Evolutionary conservation across 306 rosid genomes (phyloP).

Genomic region (Potentilla sterilis): DNA sequence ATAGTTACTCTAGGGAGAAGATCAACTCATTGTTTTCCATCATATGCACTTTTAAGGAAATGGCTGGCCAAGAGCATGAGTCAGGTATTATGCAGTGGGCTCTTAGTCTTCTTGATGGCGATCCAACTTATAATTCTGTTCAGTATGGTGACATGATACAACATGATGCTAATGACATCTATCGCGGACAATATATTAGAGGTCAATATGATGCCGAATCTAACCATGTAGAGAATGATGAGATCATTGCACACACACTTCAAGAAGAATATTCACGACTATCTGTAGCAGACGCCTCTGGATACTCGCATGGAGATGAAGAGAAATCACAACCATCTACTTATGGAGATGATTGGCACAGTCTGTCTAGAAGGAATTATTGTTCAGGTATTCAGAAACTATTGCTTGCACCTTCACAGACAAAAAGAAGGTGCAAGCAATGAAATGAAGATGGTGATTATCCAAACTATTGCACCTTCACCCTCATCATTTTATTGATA

Average conservation of each 20-base stretch:
- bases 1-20: background rate
- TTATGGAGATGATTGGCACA: conserved; percentile 51
- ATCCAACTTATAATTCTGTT: conserved; percentile 46
- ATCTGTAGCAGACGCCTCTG: conserved; percentile 46
- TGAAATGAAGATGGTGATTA: too few relatives aligned
- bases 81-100: conserved; percentile 71
- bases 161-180: conserved; percentile 38
- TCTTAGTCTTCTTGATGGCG: conserved; percentile 48
- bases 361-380: conserved; percentile 45
- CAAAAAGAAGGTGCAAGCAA: too few relatives aligned
- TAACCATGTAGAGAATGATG: conserved; percentile 69
- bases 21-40: background rate
- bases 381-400: conserved; percentile 43
- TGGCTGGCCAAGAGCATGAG: conserved; percentile 54
- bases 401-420: background rate
- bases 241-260: conserved; percentile 66
- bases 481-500: conserved; percentile 20
- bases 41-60: conserved; percentile 30
- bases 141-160: conserved; percentile 39
- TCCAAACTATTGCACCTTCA: too few relatives aligned
- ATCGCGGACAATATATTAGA: conserved; percentile 42
- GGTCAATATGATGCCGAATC: conserved; percentile 44
- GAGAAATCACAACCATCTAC: conserved; percentile 42
- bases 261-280: conserved; percentile 73
- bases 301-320: conserved; percentile 41